Evolutionary conservation across 2,329 filamentous ascomycete species (phyloP), one percentile per base, ranked within the genome.

Genomic region (Tolypocladium cylindrosporum): DNA sequence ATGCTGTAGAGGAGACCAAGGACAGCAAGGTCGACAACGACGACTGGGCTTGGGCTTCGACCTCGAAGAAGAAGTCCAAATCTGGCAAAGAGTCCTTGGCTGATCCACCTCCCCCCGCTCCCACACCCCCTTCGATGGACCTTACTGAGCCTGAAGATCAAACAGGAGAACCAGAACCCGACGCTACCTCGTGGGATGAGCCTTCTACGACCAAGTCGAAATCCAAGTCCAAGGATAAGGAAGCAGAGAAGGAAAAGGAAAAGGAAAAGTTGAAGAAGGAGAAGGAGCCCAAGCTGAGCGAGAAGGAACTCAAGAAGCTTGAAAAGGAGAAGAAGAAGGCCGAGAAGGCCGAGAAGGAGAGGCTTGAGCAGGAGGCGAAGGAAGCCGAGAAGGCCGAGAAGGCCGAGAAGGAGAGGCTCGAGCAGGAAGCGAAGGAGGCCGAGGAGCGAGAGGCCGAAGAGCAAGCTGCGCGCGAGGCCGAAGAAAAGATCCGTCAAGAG

Each of bases 231-330:
- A 77, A 77, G 62, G 70, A 74, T 43, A 76, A 75, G 60, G 73
- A 61, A 40, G 53, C 56, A 42, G 62, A 64, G 21, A 59, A 56
- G 41, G 61, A 62, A 21, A 74, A 72, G 54, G 68, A 73, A 45
- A 71, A 75, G 75, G 40, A 75, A 74, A 62, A 76, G 59, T 61
- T 65, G 14, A 63, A 65, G 55, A 71, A 72, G 51, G 69, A 74
- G 8, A 50, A 50, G 60, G 72, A 75, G 56, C 70, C 72, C 10
- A 80, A 77, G 65, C 68, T 80, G 48, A 75, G 67, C 66, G 77
- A 78, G 63, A 80, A 77, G 60, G 79, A 81, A 63, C 73, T 77
- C 21, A 76, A 78, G 63, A 79, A 79, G 64, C 76, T 79, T 27
- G 78, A 80, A 56, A 77, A 77, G 65, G 72, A 77, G 62, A 77